These are phyloP conservation scores for Nicotiana benthamiana DNA, from an alignment of 257 asterid species.

Conservation along the genomic window DNA sequence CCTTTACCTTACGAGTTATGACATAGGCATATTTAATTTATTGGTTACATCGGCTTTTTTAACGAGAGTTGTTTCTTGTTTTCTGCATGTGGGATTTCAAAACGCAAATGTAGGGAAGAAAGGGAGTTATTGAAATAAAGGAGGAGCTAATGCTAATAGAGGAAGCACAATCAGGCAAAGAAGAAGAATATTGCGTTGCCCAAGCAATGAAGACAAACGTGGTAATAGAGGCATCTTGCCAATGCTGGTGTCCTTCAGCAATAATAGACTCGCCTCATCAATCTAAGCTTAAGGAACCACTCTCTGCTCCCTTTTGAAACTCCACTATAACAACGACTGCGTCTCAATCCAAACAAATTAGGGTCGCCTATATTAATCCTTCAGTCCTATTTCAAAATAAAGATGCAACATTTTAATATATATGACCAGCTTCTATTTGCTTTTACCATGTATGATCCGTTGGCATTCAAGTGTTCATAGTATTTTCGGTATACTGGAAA, in stretches of 20 bases:
- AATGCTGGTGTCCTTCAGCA: constrained; percentile 30
- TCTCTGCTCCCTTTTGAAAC: constrained; percentile 62
- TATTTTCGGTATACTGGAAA: neutral
- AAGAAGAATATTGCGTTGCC: neutral
- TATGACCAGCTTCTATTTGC: neutral
- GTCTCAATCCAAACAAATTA: no score
- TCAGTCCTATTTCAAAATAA: neutral
- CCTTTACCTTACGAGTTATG: no score
- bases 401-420: neutral
- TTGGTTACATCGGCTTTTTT: neutral
- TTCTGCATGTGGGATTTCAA: neutral
- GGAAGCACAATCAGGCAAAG: constrained; percentile 12
- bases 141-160: constrained; percentile 17
- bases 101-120: neutral
- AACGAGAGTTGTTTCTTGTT: neutral
- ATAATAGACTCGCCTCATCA: constrained; percentile 29
- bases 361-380: no score
- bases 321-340: neutral
- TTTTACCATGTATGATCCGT: neutral
- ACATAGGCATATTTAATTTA: no score
- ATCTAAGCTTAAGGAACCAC: constrained; percentile 44
- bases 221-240: constrained; percentile 29
- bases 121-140: constrained; percentile 18
- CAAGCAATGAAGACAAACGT: neutral
- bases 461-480: neutral